Evolutionary conservation across 2,329 filamentous ascomycete species (phyloP), one percentile per base, ranked within the genome.

Genomic region (Akanthomyces uredinophilus): DNA sequence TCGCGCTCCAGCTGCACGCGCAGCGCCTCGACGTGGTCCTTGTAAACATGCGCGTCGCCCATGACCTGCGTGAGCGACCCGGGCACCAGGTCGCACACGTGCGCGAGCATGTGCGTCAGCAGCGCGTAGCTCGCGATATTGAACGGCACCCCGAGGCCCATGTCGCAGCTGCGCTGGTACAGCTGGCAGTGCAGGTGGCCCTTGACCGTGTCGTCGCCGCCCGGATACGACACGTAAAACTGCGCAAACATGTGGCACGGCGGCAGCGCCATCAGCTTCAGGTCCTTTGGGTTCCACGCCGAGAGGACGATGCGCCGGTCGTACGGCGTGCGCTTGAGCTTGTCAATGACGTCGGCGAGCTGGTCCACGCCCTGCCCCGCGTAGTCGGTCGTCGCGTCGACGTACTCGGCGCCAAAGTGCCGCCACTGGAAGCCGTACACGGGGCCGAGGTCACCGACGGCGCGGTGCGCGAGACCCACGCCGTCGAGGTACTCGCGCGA

Each of bases 351-450:
- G 64, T 96, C 90, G 18, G 90, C 90, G 43, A 99, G 81, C 79
- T 99, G 95, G 73, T 99, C 95, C 18, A 97, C 91, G 20, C 95
- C 95, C 73, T 96, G 82, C 0, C 91, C 92, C 0, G 86, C 82
- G 76, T 99, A 99, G 73, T 98, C 92, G 0, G 89, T 83, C 66
- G 87, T 80, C 16, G 88, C 83, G 70, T 94, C 89, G 20, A 87
- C 79, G 74, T 99, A 99, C 65, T 92, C 87, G 5, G 95, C 95
- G 56, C 95, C 95, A 70, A 99, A 99, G 76, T 98, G 94, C 3
- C 95, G 90, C 95, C 95, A 99, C 77, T 99, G 95, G 78, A 99
- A 99, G 1, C 95, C 95, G 73, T 99, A 99, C 0, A 98, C 93
- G 35, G 95, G 95, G 0, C 95, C 95, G 0, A 99, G 81, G 71